phyloP scores from a whole-genome alignment of 1,139 yeast species.

The Zygosaccharomyces pseudobailii region DNA sequence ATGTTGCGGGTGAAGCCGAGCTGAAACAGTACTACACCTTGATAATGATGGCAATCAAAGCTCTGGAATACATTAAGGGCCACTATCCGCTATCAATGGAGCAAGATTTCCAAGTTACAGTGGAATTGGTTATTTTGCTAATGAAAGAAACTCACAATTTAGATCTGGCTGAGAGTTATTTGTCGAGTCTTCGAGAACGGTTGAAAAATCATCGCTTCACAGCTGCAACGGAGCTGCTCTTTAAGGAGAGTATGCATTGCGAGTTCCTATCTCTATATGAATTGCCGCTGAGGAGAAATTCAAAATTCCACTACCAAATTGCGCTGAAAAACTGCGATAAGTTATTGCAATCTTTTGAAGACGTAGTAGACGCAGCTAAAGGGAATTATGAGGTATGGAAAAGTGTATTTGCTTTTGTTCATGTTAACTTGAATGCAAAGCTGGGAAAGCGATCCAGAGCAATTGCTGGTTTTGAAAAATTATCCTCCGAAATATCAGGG shows the following conservation, averaged over 20 bases:
- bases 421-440: constrained; percentile 10
- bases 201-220: constrained; percentile 17
- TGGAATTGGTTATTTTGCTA: constrained; percentile 22
- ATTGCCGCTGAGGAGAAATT: constrained; percentile 19
- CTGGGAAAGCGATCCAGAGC: constrained; percentile 13
- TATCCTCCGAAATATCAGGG: constrained; percentile 6
- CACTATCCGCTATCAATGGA: constrained; percentile 21
- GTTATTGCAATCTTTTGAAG: constrained; percentile 12
- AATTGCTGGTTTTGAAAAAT: constrained; percentile 7
- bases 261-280: constrained; percentile 23
- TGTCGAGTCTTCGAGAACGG: constrained; percentile 25
- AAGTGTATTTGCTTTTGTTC: constrained; percentile 20
- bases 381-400: constrained; percentile 14
- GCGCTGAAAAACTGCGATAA: constrained; percentile 25
- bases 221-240: constrained; percentile 7
- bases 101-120: constrained; percentile 25
- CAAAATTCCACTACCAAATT: constrained; percentile 20
- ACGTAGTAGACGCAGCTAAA: background rate
- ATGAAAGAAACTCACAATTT: constrained; percentile 25
- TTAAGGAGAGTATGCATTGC: constrained; percentile 21
- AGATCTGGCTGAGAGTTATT: constrained; percentile 29
- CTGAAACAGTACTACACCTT: constrained; percentile 27
- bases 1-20: constrained; percentile 16
- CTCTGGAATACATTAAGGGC: constrained; percentile 19
- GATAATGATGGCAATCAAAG: constrained; percentile 22